Evolutionary conservation across 2,329 filamentous ascomycete genomes (phyloP).

Genomic region (Aspergillus amoenus): DNA sequence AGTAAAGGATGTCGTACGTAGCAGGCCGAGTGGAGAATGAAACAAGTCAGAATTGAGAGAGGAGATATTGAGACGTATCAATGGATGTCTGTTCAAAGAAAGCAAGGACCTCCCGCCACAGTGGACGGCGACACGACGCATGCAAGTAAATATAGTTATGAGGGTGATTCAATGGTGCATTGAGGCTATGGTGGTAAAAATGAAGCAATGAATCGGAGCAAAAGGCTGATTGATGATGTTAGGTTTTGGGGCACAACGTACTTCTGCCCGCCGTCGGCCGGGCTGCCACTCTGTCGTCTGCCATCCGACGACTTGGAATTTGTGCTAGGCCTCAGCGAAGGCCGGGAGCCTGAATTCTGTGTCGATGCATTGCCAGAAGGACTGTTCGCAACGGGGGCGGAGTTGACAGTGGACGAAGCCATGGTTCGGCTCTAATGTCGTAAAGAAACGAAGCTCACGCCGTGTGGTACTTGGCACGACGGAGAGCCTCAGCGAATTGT

Average conservation of each 20-base stretch:
- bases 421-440: constrained; percentile 33
- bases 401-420: constrained; percentile 44
- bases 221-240: constrained; percentile 1
- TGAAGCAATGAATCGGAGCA: constrained; percentile 15
- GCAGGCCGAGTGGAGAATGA: background rate
- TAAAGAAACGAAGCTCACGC: constrained; percentile 32
- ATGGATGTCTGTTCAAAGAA: background rate
- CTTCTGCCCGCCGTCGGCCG: constrained; percentile 55
- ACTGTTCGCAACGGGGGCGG: constrained; percentile 36
- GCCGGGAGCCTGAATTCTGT: constrained; percentile 39
- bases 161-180: background rate
- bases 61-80: background rate
- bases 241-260: constrained; percentile 38
- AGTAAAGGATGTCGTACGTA: background rate
- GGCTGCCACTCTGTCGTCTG: constrained; percentile 57
- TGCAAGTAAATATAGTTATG: background rate
- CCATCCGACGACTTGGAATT: constrained; percentile 52
- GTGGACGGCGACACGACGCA: background rate
- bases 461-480: constrained; percentile 37
- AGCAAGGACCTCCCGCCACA: background rate
- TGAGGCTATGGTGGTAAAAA: background rate
- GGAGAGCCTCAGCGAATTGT: constrained; percentile 28
- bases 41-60: background rate
- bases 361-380: constrained; percentile 37
- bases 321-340: constrained; percentile 52